Percentiles rank a stretch among this genome's conserved stretches.
Conservation (phyloP, 1,139 yeast genomes). For the Spencermartinsiella ligniputridi region DNA sequence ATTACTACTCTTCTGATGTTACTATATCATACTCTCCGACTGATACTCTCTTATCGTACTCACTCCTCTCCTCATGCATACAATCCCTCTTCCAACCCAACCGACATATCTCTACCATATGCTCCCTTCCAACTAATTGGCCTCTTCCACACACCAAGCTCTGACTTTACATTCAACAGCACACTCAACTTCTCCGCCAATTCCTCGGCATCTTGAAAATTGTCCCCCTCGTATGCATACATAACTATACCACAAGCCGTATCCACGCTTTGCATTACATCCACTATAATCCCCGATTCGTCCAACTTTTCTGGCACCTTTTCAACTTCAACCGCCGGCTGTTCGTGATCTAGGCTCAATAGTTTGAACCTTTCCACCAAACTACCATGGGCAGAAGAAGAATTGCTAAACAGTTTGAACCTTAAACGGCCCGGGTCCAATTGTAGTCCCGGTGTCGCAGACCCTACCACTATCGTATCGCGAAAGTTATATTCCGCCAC, state of each 20-base stretch:
- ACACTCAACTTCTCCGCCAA: constrained; percentile 44
- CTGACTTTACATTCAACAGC: constrained; percentile 29
- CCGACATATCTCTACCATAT: constrained; percentile 70
- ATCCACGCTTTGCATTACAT: constrained; percentile 20
- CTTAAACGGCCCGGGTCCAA: constrained; percentile 13
- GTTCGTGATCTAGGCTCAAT: constrained; percentile 17
- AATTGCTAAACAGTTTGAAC: constrained; percentile 11
- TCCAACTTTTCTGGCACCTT: constrained; percentile 20
- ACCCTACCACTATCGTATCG: constrained; percentile 58
- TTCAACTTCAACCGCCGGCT: constrained; percentile 4
- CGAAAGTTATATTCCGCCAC: constrained; percentile 39
- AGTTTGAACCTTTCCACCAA: constrained; percentile 21
- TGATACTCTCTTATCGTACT: too few species aligned
- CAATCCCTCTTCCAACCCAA: constrained; percentile 71
- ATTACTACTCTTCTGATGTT: background rate
- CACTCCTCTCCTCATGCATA: constrained; percentile 58
- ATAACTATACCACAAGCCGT: constrained; percentile 31
- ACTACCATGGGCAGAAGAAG: constrained; percentile 6
- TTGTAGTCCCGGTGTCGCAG: constrained; percentile 53
- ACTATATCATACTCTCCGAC: too few species aligned
- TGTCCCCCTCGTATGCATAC: constrained; percentile 87
- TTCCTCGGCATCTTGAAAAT: constrained; percentile 62
- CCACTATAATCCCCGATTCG: constrained; percentile 31
- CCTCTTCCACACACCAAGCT: constrained; percentile 36
- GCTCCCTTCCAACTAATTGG: constrained; percentile 85